Conservation (phyloP, 345 rosid species). For the Acer campestre region DNA sequence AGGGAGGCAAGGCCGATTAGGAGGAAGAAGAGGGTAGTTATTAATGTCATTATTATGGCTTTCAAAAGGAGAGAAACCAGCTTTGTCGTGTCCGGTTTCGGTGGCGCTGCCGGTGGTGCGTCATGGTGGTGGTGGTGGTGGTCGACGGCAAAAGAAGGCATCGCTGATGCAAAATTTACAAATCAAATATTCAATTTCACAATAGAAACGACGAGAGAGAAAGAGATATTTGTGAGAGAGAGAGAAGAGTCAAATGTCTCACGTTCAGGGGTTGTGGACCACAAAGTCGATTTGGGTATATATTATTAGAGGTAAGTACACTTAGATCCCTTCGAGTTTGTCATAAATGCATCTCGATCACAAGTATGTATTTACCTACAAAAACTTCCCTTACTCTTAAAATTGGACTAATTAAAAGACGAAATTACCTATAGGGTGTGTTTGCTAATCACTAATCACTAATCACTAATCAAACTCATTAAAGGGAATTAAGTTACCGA, state of each 20-base stretch:
- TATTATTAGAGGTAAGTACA: too few species aligned
- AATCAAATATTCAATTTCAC: not conserved
- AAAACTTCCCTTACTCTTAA: too few species aligned
- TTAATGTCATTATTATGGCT: conserved; percentile 63
- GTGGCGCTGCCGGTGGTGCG: conserved; percentile 23
- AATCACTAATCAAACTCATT: too few species aligned
- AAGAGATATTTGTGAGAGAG: not conserved
- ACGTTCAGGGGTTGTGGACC: not conserved
- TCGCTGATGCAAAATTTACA: conserved; percentile 12
- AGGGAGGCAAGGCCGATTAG: conserved; percentile 44
- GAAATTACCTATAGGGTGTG: too few species aligned
- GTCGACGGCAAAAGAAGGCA: conserved; percentile 23
- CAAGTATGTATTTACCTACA: too few species aligned
- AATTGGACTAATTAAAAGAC: too few species aligned
- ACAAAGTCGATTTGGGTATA: not conserved
- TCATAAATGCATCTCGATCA: too few species aligned
- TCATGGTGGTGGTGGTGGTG: conserved; percentile 28
- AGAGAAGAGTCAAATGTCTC: not conserved
- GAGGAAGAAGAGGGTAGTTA: conserved; percentile 63
- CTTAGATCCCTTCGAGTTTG: too few species aligned
- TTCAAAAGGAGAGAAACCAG: conserved; percentile 65
- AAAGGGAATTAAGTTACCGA: too few species aligned
- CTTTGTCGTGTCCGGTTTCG: conserved; percentile 42
- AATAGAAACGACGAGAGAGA: not conserved
- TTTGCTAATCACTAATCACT: too few species aligned